Conservation (phyloP, 148 eudicot genomes). For the Cornus florida region DNA sequence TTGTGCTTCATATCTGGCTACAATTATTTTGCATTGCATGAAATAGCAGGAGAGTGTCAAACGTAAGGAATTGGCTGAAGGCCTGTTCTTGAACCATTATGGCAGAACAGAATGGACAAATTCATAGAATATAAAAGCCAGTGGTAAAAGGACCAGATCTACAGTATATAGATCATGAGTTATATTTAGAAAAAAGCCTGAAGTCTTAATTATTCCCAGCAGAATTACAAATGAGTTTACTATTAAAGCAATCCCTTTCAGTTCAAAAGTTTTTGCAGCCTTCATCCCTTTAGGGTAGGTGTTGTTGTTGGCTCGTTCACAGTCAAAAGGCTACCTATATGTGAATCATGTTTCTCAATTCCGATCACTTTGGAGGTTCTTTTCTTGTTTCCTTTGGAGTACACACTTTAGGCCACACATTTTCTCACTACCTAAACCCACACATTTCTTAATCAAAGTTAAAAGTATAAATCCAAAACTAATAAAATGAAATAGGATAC, state of each 20-base stretch:
- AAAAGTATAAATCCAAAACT: not conserved
- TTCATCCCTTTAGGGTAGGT: not conserved
- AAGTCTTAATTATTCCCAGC: not conserved
- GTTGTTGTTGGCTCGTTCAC: not conserved
- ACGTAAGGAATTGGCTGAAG: not conserved
- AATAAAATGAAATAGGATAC: not conserved
- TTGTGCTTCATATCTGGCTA: not conserved
- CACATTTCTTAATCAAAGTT: no score
- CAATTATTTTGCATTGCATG: not conserved
- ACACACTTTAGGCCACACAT: not conserved
- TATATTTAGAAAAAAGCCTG: not conserved
- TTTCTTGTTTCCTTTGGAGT: not conserved
- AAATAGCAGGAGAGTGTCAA: conserved; percentile 1
- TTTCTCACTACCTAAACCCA: conserved; percentile 1
- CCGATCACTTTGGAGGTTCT: not conserved
- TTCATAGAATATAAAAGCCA: not conserved
- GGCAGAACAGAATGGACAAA: not conserved
- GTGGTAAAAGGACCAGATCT: not conserved
- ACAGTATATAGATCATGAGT: not conserved
- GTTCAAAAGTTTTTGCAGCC: not conserved
- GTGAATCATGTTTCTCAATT: not conserved
- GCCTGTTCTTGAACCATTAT: not conserved
- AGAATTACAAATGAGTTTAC: not conserved
- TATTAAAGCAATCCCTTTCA: not conserved
- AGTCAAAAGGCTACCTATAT: not conserved